phyloP scores from a whole-genome alignment of 2,329 filamentous ascomycete species.

The Aschersonia sp. region DNA sequence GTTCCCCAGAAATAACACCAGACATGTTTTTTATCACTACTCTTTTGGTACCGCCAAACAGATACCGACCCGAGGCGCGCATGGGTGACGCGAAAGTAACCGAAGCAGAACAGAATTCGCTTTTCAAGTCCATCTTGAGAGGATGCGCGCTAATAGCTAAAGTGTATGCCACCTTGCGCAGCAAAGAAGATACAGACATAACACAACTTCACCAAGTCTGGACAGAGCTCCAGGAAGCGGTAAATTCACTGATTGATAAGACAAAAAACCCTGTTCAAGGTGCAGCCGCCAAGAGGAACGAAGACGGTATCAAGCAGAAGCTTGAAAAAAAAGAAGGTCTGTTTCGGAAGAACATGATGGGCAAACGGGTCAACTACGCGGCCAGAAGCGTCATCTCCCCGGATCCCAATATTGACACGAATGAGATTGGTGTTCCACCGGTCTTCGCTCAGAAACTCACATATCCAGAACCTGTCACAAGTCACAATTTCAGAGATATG shows the following conservation, averaged over 20 bases:
- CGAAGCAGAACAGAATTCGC: slow-evolving; percentile 75
- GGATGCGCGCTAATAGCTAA: slow-evolving; percentile 59
- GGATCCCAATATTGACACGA: slow-evolving; percentile 96
- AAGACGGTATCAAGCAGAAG: slow-evolving; percentile 94
- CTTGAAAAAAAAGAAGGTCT: slow-evolving; percentile 98
- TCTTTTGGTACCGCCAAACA: slow-evolving; percentile 82
- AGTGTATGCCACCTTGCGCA: slow-evolving; percentile 41
- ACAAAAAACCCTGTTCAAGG: slow-evolving; percentile 75
- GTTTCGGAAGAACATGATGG: slow-evolving; percentile 99
- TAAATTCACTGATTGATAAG: slow-evolving; percentile 87
- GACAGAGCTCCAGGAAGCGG: slow-evolving; percentile 70
- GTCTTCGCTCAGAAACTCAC: slow-evolving; percentile 94
- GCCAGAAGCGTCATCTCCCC: slow-evolving; percentile 96
- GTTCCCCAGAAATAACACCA: slow-evolving; percentile 43
- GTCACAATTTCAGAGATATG: slow-evolving; percentile 91
- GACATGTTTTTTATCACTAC: slow-evolving; percentile 93
- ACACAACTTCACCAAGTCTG: slow-evolving; percentile 69
- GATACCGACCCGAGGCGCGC: slow-evolving; percentile 73
- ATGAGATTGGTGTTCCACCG: slow-evolving; percentile 96
- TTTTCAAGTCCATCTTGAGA: slow-evolving; percentile 75
- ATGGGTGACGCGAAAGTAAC: slow-evolving; percentile 71
- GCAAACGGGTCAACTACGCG: slow-evolving; percentile 97
- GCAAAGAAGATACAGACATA: slow-evolving; percentile 32
- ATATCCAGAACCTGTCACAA: slow-evolving; percentile 93
- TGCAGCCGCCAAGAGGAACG: slow-evolving; percentile 60